These are phyloP conservation scores for Leishmania amazonensis DNA, from an alignment of 208 protist genomes.

Conservation along the genomic window DNA sequence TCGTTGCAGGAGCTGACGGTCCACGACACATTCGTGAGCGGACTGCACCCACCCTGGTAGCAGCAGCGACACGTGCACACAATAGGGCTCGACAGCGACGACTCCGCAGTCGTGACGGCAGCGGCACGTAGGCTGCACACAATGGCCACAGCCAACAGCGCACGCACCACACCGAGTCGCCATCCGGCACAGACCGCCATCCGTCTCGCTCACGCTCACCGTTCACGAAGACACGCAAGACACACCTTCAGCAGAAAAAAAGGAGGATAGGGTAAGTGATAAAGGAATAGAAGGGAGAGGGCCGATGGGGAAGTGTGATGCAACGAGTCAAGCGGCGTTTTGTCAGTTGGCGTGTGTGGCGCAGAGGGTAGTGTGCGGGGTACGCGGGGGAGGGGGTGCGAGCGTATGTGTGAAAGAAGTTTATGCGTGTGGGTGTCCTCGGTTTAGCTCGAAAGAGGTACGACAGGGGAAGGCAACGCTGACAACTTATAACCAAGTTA, in stretches of 20 bases:
- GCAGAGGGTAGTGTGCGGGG: not conserved
- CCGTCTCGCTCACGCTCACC: too few species aligned
- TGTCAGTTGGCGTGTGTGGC: not conserved
- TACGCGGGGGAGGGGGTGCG: not conserved
- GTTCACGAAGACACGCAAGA: not conserved
- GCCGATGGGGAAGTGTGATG: not conserved
- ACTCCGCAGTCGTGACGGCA: not conserved
- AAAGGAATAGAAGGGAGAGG: not conserved
- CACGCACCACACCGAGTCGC: not conserved
- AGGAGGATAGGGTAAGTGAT: not conserved
- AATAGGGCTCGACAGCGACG: conserved; percentile 27
- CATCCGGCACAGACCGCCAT: not conserved
- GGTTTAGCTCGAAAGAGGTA: not conserved
- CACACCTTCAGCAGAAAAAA: not conserved
- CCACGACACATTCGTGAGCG: conserved; percentile 57
- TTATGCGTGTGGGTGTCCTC: not conserved
- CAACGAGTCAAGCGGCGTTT: not conserved
- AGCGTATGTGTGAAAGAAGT: not conserved
- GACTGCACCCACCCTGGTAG: conserved; percentile 72
- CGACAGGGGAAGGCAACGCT: not conserved
- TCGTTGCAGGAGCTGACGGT: conserved; percentile 43
- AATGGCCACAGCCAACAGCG: not conserved
- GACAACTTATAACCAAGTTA: not conserved
- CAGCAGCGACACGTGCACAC: conserved; percentile 83
- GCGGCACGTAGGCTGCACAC: not conserved